Base-by-base conservation (phyloP, 352 stramenopile genomes). In the Poterioochromonas sp. region DNA sequence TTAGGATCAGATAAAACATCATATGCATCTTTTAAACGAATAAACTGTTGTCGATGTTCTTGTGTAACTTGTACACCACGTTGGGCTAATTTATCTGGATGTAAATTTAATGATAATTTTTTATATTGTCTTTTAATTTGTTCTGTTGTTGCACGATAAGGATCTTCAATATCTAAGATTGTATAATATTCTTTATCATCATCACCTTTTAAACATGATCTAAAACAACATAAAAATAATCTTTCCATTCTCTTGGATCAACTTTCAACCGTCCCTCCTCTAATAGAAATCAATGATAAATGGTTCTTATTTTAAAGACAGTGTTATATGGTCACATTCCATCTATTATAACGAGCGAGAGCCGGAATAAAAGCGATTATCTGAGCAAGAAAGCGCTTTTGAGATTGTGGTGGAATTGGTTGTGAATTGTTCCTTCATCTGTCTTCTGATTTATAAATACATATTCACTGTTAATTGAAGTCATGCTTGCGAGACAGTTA, bases 81-180 rank as follows among this genome's bases (percentile, higher is more conserved):
- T 39, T 74, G 65, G 0, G 65, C 65, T 39, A 74, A 34, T 37
- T 54, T 74, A n/a, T 74, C 65, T 3, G 65, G 65, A 37, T 74
- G 65, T 39, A 74, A 54, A 15, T 8, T 29, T n/a, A 74, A 54
- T 32, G 22, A 40, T 8, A 58, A 15, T 39, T 74, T 74, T 35
- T 74, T 74, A 37, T 58, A 74, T 18, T 8, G 5, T 39, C n/a
- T 53, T 39, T 74, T 74, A 40, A 74, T 54, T 11, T 5, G 3
- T 29, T 74, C 65, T 44, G 39, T 2, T 3, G 39, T 58, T 3
- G 26, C 39, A 18, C 29, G 35, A 3, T 12, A 54, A 35, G 5
- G 26, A 39, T 12, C 12, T 26, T 74, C 40, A 1, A 74, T 15
- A 15, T 54, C 65, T 26, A 74, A 37, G 11, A 35, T 12, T 8